phyloP scores from a whole-genome alignment of 106 monocot genomes.

The Iris macrosiphon region DNA sequence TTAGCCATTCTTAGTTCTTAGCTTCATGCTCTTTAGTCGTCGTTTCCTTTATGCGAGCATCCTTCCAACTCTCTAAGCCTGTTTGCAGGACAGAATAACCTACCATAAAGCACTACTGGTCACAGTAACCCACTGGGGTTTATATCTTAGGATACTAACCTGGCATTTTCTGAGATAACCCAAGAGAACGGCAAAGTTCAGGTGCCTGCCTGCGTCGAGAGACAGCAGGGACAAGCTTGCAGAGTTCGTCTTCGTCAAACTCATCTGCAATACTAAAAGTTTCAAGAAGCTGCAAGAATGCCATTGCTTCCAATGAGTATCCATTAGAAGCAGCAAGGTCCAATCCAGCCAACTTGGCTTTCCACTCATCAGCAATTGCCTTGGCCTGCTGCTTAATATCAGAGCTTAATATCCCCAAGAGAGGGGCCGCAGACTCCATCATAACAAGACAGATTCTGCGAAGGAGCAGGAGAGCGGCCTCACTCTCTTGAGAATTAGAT shows the following conservation, averaged over 20 bases:
- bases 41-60: neutral
- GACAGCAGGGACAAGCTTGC: constrained; percentile 62
- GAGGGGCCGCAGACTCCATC: constrained; percentile 50
- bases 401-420: constrained; percentile 33
- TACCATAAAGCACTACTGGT: neutral
- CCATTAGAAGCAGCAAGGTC: constrained; percentile 55
- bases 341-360: constrained; percentile 40
- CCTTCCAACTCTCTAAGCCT: constrained; percentile 2
- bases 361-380: constrained; percentile 69
- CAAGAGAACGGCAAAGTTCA: constrained; percentile 60
- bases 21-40: neutral
- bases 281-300: constrained; percentile 63
- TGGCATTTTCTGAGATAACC: constrained; percentile 61
- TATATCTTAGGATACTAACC: constrained; percentile 45
- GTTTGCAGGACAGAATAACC: neutral
- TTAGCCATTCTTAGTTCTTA: neutral
- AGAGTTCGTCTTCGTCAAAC: constrained; percentile 66
- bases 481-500: constrained; percentile 23
- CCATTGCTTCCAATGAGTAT: constrained; percentile 58
- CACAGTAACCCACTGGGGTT: constrained; percentile 7
- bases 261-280: constrained; percentile 51
- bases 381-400: constrained; percentile 57
- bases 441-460: constrained; percentile 63
- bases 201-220: constrained; percentile 54
- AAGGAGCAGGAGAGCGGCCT: constrained; percentile 27